Evolutionary conservation across 1,284 basidiomycete species (phyloP).

Genomic region (Cryptococcus sp.): DNA sequence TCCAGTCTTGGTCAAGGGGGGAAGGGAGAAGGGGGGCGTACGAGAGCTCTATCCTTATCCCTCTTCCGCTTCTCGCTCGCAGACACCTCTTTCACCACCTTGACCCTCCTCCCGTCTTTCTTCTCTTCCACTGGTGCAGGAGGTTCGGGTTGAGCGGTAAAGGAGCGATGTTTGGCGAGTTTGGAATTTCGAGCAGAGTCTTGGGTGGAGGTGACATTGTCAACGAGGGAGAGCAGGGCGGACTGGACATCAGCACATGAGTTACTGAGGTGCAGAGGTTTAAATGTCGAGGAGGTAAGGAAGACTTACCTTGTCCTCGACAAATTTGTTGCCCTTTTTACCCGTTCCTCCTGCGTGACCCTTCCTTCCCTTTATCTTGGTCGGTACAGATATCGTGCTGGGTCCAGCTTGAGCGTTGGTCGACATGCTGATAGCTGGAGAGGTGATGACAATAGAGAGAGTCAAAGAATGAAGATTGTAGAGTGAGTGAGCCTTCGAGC

Average conservation of each 20-base stretch:
- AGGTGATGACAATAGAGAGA: neutral
- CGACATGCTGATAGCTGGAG: neutral
- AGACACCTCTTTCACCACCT: neutral
- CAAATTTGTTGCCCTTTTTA: constrained; percentile 2
- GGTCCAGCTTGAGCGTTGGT: too few relatives aligned
- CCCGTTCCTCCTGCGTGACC: neutral
- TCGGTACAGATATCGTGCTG: neutral
- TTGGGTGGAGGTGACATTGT: neutral
- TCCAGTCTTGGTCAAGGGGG: too few relatives aligned
- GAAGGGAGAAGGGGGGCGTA: too few relatives aligned
- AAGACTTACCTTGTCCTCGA: constrained; percentile 1
- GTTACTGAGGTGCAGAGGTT: neutral
- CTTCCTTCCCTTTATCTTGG: neutral
- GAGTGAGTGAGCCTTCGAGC: too few relatives aligned
- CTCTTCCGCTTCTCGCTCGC: neutral
- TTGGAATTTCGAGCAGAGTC: neutral
- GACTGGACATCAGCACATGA: neutral
- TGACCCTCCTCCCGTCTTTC: neutral
- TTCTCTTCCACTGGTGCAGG: neutral
- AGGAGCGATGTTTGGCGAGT: neutral
- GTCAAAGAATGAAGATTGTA: too few relatives aligned
- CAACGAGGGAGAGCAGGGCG: constrained; percentile 1
- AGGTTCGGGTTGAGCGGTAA: neutral
- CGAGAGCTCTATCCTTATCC: constrained; percentile 1
- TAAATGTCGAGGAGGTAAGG: neutral